Evolutionary conservation across 768 basidiomycete species (phyloP).

Genomic region (Pluteus cervinus): DNA sequence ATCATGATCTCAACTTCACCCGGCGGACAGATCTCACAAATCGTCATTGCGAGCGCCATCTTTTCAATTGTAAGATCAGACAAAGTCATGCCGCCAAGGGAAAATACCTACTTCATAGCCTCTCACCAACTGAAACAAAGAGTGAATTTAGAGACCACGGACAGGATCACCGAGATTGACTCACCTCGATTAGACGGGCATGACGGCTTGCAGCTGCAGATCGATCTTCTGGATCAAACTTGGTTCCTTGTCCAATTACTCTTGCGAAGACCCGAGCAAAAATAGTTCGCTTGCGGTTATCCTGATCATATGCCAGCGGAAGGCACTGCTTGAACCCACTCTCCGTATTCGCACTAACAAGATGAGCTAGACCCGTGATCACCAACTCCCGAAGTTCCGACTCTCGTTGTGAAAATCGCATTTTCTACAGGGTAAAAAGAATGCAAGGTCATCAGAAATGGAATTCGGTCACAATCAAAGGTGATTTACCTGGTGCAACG

Average conservation of each 20-base stretch:
- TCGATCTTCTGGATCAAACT: conserved; percentile 60
- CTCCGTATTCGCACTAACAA: conserved; percentile 81
- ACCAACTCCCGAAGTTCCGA: conserved; percentile 69
- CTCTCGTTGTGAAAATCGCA: conserved; percentile 40
- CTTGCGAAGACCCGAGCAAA: conserved; percentile 83
- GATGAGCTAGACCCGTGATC: conserved; percentile 73
- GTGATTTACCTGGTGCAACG: conserved; percentile 38
- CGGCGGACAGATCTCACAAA: conserved; percentile 81
- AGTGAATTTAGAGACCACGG: background rate
- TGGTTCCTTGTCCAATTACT: conserved; percentile 74
- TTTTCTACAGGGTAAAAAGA: conserved; percentile 24
- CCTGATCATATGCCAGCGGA: conserved; percentile 67
- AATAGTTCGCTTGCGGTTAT: conserved; percentile 64
- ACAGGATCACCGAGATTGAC: conserved; percentile 11
- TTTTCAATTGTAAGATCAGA: conserved; percentile 15
- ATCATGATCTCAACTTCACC: conserved; percentile 80
- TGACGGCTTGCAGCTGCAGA: conserved; percentile 39
- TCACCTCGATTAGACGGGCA: conserved; percentile 54
- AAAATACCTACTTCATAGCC: conserved; percentile 56
- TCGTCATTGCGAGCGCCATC: conserved; percentile 78
- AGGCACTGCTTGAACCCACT: conserved; percentile 88
- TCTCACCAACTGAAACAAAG: conserved; percentile 52
- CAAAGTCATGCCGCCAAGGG: background rate
- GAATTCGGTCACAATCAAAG: background rate
- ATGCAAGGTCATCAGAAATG: background rate